Conservation (phyloP, 768 basidiomycete species). For the Hypholoma sublateritium region DNA sequence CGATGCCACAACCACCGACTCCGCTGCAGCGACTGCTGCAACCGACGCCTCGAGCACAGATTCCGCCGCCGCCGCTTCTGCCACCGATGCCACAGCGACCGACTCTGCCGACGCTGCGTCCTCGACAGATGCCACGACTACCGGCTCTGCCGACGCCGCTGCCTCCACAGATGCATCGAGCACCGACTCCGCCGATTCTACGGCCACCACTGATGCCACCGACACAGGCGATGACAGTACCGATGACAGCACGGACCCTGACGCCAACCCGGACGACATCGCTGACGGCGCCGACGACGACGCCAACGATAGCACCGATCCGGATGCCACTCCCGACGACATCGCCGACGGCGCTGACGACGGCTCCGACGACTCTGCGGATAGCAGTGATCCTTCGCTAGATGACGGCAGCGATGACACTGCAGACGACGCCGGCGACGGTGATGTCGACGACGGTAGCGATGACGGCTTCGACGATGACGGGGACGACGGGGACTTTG, state of each 20-base stretch:
- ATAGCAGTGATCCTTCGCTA: slow-evolving; percentile 3
- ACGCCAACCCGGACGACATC: slow-evolving; percentile 11
- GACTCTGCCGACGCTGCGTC: slow-evolving; percentile 5
- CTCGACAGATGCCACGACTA: slow-evolving; percentile 15
- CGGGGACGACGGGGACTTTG: slow-evolving; percentile 9
- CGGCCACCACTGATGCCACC: slow-evolving; percentile 7
- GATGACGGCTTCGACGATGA: slow-evolving; percentile 10
- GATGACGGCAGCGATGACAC: slow-evolving; percentile 8
- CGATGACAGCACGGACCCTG: slow-evolving; percentile 1
- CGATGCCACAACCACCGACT: slow-evolving; percentile 13
- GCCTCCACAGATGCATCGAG: slow-evolving; percentile 9
- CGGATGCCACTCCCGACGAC: slow-evolving; percentile 11
- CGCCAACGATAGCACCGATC: slow-evolving; percentile 1
- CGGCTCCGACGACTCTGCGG: slow-evolving; percentile 9
- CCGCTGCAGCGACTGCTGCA: slow-evolving; percentile 7
- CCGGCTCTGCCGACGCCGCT: slow-evolving; percentile 16
- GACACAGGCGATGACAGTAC: background rate
- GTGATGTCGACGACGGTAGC: slow-evolving; percentile 6
- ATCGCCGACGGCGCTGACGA: slow-evolving; percentile 13
- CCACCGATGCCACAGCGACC: slow-evolving; percentile 11
- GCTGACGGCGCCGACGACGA: slow-evolving; percentile 13
- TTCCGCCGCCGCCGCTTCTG: slow-evolving; percentile 2
- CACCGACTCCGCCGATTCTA: slow-evolving; percentile 10
- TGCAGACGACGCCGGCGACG: slow-evolving; percentile 10
- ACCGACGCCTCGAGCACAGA: slow-evolving; percentile 7